A percentile compares a stretch with the other conserved stretches of the same genome.
phyloP scores from a whole-genome alignment of 75 land plant genomes.

The Sequoia sempervirens region DNA sequence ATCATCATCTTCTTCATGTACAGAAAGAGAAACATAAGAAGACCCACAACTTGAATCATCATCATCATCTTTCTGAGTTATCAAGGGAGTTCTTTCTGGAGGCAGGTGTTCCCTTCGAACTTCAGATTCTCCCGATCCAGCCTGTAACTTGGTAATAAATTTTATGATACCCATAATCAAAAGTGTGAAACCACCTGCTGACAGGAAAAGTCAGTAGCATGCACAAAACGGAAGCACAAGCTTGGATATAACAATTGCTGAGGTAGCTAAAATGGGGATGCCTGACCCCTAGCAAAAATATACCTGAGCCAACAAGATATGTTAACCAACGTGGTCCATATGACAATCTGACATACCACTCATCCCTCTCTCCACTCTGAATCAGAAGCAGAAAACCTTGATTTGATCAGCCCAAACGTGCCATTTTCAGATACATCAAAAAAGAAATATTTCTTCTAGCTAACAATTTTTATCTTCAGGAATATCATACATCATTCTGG shows the following conservation, averaged over 20 bases:
- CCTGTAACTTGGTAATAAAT: slow-evolving; percentile 14
- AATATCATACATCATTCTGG: background rate
- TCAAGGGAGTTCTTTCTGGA: slow-evolving; percentile 33
- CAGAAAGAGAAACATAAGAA: slow-evolving; percentile 50
- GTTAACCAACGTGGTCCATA: slow-evolving; percentile 67
- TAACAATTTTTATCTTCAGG: background rate
- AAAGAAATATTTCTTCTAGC: background rate
- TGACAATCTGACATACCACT: slow-evolving; percentile 45
- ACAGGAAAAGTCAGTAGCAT: slow-evolving; percentile 2
- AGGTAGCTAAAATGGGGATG: background rate
- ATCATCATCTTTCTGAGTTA: slow-evolving; percentile 43
- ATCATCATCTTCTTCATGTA: slow-evolving; percentile 37
- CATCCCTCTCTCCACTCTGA: slow-evolving; percentile 20
- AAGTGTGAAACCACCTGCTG: slow-evolving; percentile 34
- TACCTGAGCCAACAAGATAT: slow-evolving; percentile 60
- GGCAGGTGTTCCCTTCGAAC: slow-evolving; percentile 9
- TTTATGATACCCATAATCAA: slow-evolving; percentile 21
- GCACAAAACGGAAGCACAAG: background rate
- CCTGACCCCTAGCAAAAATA: background rate
- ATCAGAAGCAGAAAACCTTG: background rate
- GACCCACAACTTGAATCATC: slow-evolving; percentile 52
- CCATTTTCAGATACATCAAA: background rate
- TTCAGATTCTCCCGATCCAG: slow-evolving; percentile 6
- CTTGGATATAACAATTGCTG: slow-evolving; percentile 1
- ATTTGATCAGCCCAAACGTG: background rate